Percentiles rank a stretch among this genome's conserved stretches.
phyloP scores from a whole-genome alignment of 352 stramenopile genomes.

The Globisporangium cystogenes region DNA sequence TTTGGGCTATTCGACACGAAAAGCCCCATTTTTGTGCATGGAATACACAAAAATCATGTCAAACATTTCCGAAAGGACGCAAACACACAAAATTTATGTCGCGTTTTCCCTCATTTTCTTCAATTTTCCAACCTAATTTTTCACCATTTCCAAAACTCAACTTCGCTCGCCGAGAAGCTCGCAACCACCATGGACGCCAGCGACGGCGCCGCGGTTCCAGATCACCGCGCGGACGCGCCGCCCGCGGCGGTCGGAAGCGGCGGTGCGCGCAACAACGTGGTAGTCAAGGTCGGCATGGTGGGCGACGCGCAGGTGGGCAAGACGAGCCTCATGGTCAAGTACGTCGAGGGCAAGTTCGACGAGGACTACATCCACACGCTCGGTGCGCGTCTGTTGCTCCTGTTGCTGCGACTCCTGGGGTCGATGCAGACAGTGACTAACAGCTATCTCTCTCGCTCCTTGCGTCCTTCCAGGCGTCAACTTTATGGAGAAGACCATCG shows the following conservation, averaged over 20 bases:
- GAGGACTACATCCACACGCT: constrained; percentile 96
- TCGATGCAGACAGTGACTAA: no score
- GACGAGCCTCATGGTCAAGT: constrained; percentile 96
- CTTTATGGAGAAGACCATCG: constrained; percentile 96
- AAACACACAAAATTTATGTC: no score
- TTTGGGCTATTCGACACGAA: no score
- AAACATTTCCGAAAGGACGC: no score
- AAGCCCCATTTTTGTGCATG: no score
- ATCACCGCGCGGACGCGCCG: constrained; percentile 9
- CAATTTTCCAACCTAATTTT: neutral
- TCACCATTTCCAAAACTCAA: neutral
- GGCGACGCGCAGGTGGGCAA: constrained; percentile 93
- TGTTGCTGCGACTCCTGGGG: neutral
- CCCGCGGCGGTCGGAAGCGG: constrained; percentile 20
- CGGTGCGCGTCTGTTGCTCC: constrained; percentile 28
- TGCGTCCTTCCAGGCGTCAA: constrained; percentile 72
- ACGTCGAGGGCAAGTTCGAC: constrained; percentile 95
- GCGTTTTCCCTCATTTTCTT: neutral
- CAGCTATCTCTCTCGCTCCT: neutral
- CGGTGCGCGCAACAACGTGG: constrained; percentile 79
- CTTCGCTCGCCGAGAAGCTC: neutral
- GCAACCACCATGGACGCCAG: neutral
- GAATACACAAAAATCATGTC: no score
- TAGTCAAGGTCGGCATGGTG: constrained; percentile 93
- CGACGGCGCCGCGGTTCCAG: neutral